phyloP scores from a whole-genome alignment of 1,284 basidiomycete species.

The Sporisorium scitamineum region DNA sequence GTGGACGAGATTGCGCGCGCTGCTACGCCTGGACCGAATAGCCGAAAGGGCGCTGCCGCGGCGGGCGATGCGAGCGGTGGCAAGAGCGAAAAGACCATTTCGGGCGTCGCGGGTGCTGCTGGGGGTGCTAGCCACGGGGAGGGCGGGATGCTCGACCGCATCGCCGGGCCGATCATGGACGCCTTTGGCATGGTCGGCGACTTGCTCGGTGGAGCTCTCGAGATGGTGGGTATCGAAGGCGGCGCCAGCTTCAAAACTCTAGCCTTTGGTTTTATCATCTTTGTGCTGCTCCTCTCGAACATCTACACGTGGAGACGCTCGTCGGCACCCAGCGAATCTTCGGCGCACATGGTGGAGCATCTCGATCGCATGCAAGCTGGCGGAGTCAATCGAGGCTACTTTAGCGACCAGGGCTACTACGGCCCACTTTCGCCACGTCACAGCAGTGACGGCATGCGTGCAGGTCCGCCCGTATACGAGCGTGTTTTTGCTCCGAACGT shows the following conservation, averaged over 20 bases:
- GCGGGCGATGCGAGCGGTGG: conserved; percentile 18
- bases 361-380: conserved; percentile 30
- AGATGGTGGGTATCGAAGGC: conserved; percentile 33
- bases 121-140: neutral
- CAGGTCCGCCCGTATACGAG: conserved; percentile 14
- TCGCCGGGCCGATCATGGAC: conserved; percentile 24
- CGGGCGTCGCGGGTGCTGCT: conserved; percentile 8
- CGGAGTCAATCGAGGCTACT: conserved; percentile 40
- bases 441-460: neutral
- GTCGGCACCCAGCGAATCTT: conserved; percentile 7
- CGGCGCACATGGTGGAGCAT: conserved; percentile 11
- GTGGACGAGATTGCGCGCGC: conserved; percentile 55
- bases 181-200: conserved; percentile 47
- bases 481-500: conserved; percentile 44
- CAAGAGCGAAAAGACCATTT: neutral
- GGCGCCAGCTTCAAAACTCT: conserved; percentile 49
- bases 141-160: conserved; percentile 16
- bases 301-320: conserved; percentile 50
- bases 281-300: conserved; percentile 69
- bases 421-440: conserved; percentile 23
- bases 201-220: conserved; percentile 43
- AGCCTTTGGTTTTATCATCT: conserved; percentile 59
- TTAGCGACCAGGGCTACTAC: conserved; percentile 36
- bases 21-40: conserved; percentile 46
- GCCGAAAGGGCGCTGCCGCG: conserved; percentile 20